Evolutionary conservation across 768 basidiomycete species (phyloP).

Genomic region (Leccinum variicolor): DNA sequence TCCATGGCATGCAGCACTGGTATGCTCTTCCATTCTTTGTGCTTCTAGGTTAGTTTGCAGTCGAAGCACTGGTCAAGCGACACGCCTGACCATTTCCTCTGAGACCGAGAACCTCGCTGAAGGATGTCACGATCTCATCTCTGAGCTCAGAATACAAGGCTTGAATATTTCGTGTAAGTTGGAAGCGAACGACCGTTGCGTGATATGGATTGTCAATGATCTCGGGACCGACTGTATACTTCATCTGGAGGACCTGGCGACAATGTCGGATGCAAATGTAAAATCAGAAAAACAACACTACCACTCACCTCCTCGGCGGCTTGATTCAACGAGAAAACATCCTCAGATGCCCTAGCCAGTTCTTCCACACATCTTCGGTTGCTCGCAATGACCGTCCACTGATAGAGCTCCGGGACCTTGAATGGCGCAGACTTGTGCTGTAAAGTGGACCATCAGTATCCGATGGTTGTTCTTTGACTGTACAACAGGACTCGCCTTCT

Average conservation of each 20-base stretch:
- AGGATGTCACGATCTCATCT: conserved; percentile 42
- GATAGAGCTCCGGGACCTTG: conserved; percentile 24
- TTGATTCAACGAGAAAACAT: conserved; percentile 33
- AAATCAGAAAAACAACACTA: no score
- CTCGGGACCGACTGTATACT: conserved; percentile 35
- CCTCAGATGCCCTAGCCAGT: conserved; percentile 37
- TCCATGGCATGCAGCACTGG: conserved; percentile 8
- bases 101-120: conserved; percentile 8
- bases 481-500: conserved; percentile 17
- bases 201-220: conserved; percentile 22
- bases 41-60: background rate
- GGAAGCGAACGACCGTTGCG: conserved; percentile 22
- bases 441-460: background rate
- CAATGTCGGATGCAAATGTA: background rate
- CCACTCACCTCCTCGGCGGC: conserved; percentile 31
- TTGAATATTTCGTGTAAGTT: conserved; percentile 38
- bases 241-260: conserved; percentile 14
- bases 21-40: background rate
- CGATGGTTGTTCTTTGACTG: background rate
- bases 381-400: conserved; percentile 40
- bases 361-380: conserved; percentile 35
- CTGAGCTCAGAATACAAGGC: conserved; percentile 37
- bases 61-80: background rate
- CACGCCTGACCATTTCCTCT: background rate
- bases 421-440: conserved; percentile 30